These are phyloP conservation scores for Acanthamoeba triangularis DNA, from an alignment of 208 protist species.

Conservation along the genomic window DNA sequence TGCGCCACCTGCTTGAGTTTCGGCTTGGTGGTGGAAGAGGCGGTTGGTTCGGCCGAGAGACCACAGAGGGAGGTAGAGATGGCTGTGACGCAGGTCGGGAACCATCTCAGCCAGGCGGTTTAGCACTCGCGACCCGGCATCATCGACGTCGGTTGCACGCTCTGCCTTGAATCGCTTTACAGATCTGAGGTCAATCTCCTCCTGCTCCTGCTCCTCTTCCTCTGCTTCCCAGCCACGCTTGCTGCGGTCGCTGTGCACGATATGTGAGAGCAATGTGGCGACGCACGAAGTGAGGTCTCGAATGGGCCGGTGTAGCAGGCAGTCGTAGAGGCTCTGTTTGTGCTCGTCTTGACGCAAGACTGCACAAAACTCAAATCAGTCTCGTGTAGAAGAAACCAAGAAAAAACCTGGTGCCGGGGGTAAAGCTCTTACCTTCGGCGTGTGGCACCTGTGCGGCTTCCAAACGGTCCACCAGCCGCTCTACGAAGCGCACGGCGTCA, in stretches of 20 bases:
- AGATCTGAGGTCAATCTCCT: neutral
- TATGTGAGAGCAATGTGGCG: neutral
- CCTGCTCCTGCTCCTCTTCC: neutral
- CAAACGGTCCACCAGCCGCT: neutral
- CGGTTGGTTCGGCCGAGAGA: slow-evolving; percentile 11
- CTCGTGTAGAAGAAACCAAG: too few relatives aligned
- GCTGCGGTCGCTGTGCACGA: neutral
- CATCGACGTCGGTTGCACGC: neutral
- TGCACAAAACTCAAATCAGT: too few relatives aligned
- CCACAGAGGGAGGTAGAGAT: neutral
- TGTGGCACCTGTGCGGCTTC: neutral
- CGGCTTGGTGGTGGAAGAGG: neutral
- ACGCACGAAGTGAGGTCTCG: neutral
- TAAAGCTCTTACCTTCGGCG: neutral
- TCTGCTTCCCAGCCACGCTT: neutral
- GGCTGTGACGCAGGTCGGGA: neutral
- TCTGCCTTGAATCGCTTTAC: too few relatives aligned
- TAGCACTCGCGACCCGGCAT: neutral
- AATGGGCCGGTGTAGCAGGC: neutral
- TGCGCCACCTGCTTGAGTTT: neutral
- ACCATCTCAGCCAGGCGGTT: neutral
- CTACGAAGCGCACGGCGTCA: neutral
- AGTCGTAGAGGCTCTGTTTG: neutral
- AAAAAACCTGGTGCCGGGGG: too few relatives aligned
- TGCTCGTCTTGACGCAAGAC: neutral